These are phyloP conservation scores for Thalassiosira exigua DNA, from an alignment of 352 stramenopile genomes.

Conservation along the genomic window DNA sequence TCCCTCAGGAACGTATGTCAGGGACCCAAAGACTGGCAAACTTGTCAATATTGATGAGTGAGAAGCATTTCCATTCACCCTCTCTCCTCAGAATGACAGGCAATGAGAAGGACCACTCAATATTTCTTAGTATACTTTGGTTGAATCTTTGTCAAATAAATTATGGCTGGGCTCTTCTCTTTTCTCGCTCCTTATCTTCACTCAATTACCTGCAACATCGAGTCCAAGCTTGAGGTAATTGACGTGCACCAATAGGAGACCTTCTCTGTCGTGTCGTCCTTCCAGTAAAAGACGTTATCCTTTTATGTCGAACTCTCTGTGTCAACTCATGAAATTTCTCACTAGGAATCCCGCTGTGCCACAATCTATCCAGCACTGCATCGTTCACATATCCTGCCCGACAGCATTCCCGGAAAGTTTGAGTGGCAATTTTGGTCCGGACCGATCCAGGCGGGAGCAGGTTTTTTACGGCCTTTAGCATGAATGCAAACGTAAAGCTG, in stretches of 20 bases:
- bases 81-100: too few species aligned
- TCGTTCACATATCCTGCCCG: slow-evolving; percentile 53
- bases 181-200: too few species aligned
- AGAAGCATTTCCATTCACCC: too few species aligned
- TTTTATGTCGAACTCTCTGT: slow-evolving; percentile 27
- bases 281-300: not conserved
- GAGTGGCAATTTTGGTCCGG: slow-evolving; percentile 42
- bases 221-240: slow-evolving; percentile 49
- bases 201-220: slow-evolving; percentile 37
- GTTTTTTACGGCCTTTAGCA: slow-evolving; percentile 59
- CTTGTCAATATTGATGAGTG: slow-evolving; percentile 80
- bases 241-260: slow-evolving; percentile 5
- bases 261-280: slow-evolving; percentile 2
- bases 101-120: too few species aligned
- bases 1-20: slow-evolving; percentile 73
- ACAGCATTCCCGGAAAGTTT: slow-evolving; percentile 57
- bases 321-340: slow-evolving; percentile 46
- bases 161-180: too few species aligned
- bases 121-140: too few species aligned
- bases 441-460: slow-evolving; percentile 39
- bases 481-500: slow-evolving; percentile 65
- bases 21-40: slow-evolving; percentile 79
- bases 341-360: slow-evolving; percentile 21
- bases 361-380: slow-evolving; percentile 49
- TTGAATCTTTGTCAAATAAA: too few species aligned